Conservation (phyloP, 495 filamentous ascomycete genomes). For the Tuber melanosporum region DNA sequence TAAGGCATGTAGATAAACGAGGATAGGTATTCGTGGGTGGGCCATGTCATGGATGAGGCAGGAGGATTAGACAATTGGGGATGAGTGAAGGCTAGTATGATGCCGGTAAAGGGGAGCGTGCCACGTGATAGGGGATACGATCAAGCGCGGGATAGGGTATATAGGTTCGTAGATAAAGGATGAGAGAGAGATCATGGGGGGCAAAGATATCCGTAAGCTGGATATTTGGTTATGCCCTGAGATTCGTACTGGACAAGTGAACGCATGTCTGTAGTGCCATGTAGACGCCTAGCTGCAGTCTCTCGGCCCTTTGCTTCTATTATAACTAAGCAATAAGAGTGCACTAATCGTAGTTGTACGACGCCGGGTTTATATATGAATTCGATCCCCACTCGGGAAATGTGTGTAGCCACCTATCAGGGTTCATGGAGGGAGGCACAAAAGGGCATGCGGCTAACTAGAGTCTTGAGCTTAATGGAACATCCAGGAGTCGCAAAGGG, state of each 20-base stretch:
- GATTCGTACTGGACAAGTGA: not conserved
- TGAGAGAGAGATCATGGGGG: not conserved
- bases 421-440: not conserved
- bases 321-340: constrained; percentile 5
- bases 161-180: not conserved
- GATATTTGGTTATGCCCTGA: not conserved
- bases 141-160: not conserved
- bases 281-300: constrained; percentile 6
- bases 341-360: not conserved
- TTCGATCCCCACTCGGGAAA: not conserved
- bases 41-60: constrained; percentile 8
- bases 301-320: constrained; percentile 14
- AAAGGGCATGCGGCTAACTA: not conserved
- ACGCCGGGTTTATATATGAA: constrained; percentile 16
- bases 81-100: not conserved
- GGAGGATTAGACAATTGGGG: not conserved
- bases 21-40: constrained; percentile 4
- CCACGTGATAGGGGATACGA: not conserved
- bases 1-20: constrained; percentile 14
- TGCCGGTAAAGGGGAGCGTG: not conserved
- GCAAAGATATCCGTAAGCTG: not conserved
- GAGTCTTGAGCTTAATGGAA: not conserved
- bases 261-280: not conserved
- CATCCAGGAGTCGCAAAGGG: not conserved
- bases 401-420: not conserved